Percentiles rank a stretch among this genome's conserved stretches.
phyloP scores from a whole-genome alignment of 2,329 filamentous ascomycete genomes.

The Cucurbitaria berberidis region DNA sequence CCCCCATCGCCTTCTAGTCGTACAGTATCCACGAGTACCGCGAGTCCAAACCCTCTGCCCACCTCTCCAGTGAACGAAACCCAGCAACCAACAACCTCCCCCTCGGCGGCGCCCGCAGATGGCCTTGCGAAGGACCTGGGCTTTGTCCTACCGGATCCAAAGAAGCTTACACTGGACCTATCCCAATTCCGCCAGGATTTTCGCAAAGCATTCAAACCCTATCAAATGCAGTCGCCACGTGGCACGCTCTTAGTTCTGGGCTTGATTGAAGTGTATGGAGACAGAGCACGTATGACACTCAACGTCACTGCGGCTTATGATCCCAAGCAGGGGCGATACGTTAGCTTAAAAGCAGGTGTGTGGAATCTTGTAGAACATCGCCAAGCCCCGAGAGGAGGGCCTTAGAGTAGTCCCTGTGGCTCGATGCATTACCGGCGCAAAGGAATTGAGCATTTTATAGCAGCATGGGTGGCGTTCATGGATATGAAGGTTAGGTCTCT shows the following conservation, averaged over 20 bases:
- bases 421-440: slow-evolving; percentile 14
- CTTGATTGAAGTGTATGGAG: slow-evolving; percentile 55
- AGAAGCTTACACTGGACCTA: slow-evolving; percentile 36
- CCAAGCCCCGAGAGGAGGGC: slow-evolving; percentile 48
- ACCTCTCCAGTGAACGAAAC: slow-evolving; percentile 19
- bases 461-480: slow-evolving; percentile 6
- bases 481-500: not conserved
- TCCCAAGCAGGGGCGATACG: slow-evolving; percentile 49
- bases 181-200: slow-evolving; percentile 33
- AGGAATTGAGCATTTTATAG: slow-evolving; percentile 5
- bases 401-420: not conserved
- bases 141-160: slow-evolving; percentile 33
- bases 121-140: slow-evolving; percentile 27
- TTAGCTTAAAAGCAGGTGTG: slow-evolving; percentile 35
- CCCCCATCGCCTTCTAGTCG: slow-evolving; percentile 6
- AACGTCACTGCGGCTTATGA: slow-evolving; percentile 56
- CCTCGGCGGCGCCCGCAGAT: slow-evolving; percentile 11
- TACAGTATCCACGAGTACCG: slow-evolving; percentile 6
- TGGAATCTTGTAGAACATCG: slow-evolving; percentile 36
- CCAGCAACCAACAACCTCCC: slow-evolving; percentile 16
- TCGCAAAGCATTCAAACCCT: slow-evolving; percentile 24
- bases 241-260: slow-evolving; percentile 55
- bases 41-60: slow-evolving; percentile 13
- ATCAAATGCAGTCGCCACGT: slow-evolving; percentile 46
- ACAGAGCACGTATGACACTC: slow-evolving; percentile 50